A percentile compares a stretch with the other conserved stretches of the same genome.
Evolutionary conservation across 768 basidiomycete species (phyloP).

Genomic region (Auriscalpium orientale): DNA sequence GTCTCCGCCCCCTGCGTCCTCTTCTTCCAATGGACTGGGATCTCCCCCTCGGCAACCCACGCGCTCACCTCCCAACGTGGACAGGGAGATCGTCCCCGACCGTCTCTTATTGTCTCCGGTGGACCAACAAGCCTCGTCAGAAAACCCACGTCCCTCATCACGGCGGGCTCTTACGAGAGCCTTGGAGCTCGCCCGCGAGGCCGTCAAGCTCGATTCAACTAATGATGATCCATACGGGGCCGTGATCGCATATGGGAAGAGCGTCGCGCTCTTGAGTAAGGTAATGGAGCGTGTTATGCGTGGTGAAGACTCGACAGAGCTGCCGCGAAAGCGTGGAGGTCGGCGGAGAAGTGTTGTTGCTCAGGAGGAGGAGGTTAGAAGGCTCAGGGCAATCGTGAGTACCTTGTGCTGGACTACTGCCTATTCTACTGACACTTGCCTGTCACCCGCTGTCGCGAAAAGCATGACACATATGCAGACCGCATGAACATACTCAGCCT

Average conservation of each 20-base stretch:
- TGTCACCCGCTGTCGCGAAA: conserved; percentile 9
- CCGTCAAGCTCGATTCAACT: conserved; percentile 79
- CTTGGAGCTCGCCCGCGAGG: conserved; percentile 81
- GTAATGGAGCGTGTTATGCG: conserved; percentile 89
- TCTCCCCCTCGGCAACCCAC: conserved; percentile 43
- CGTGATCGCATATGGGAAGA: conserved; percentile 81
- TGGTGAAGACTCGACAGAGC: conserved; percentile 74
- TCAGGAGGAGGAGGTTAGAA: conserved; percentile 82
- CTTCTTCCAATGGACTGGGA: conserved; percentile 48
- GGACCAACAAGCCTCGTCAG: conserved; percentile 31
- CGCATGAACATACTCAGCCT: conserved; percentile 88
- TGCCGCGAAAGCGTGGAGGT: conserved; percentile 45
- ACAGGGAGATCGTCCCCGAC: conserved; percentile 36
- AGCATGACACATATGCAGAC: conserved; percentile 95
- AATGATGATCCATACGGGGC: conserved; percentile 87
- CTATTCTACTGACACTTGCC: not conserved
- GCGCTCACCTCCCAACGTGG: conserved; percentile 15
- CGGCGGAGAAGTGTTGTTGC: conserved; percentile 78
- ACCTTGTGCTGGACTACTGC: not conserved
- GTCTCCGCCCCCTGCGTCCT: conserved; percentile 25
- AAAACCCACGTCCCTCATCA: conserved; percentile 63
- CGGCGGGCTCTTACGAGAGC: conserved; percentile 81
- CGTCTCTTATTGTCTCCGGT: conserved; percentile 36
- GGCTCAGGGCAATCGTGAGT: conserved; percentile 84
- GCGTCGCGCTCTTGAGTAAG: conserved; percentile 79